Percentiles rank a stretch among this genome's conserved stretches.
Evolutionary conservation across 495 filamentous ascomycete genomes (phyloP).

Genomic region (Aspergillus haitiensis): DNA sequence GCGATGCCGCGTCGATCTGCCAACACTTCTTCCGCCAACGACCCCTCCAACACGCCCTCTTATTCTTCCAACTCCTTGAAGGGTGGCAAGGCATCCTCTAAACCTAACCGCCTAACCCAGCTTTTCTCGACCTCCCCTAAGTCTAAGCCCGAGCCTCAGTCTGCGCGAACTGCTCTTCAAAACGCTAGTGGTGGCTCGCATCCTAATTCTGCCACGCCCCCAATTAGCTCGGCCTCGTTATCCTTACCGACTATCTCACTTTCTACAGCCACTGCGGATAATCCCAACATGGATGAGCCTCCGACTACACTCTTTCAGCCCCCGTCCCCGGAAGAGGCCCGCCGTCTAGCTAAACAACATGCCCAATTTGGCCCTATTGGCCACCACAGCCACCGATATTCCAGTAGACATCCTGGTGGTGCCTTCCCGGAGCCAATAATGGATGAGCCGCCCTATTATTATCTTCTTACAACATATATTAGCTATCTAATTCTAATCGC

Average conservation of each 20-base stretch:
- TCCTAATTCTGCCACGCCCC: slow-evolving; percentile 53
- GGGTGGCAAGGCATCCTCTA: slow-evolving; percentile 57
- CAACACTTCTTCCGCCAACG: slow-evolving; percentile 49
- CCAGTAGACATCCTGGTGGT: slow-evolving; percentile 77
- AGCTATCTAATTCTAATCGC: slow-evolving; percentile 95
- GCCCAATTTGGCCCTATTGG: slow-evolving; percentile 91
- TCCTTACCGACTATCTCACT: slow-evolving; percentile 91
- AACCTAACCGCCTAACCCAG: slow-evolving; percentile 60
- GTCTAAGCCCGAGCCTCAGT: slow-evolving; percentile 47
- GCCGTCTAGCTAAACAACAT: slow-evolving; percentile 71
- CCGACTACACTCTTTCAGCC: slow-evolving; percentile 87
- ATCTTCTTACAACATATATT: slow-evolving; percentile 93
- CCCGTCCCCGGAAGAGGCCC: slow-evolving; percentile 81
- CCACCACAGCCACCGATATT: slow-evolving; percentile 76
- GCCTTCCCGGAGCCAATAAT: slow-evolving; percentile 79
- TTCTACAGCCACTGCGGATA: slow-evolving; percentile 82
- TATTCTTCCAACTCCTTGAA: slow-evolving; percentile 51
- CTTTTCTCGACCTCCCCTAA: slow-evolving; percentile 62
- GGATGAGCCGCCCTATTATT: slow-evolving; percentile 97
- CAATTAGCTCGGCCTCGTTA: slow-evolving; percentile 68
- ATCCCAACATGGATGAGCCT: slow-evolving; percentile 68
- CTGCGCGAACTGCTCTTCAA: slow-evolving; percentile 58
- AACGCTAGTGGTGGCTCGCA: slow-evolving; percentile 57
- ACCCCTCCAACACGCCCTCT: slow-evolving; percentile 45
- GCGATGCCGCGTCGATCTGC: slow-evolving; percentile 58